phyloP scores from a whole-genome alignment of 83 land plant species.

The Thuja plicata region DNA sequence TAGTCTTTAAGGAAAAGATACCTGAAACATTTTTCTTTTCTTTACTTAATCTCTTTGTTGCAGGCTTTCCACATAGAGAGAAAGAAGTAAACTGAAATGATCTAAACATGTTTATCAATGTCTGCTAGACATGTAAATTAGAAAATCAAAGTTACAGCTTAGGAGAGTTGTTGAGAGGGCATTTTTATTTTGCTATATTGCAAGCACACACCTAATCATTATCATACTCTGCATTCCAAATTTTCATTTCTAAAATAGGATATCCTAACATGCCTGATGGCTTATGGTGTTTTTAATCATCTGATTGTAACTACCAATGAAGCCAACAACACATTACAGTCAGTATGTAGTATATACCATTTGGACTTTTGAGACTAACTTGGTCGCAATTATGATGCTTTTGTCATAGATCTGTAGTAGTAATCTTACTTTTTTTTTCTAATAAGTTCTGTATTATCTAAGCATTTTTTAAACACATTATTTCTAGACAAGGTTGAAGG shows the following conservation, averaged over 20 bases:
- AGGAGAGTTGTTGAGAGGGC: no score
- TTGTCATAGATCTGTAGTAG: background rate
- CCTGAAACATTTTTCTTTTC: background rate
- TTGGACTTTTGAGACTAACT: background rate
- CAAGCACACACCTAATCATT: background rate
- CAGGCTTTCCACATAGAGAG: background rate
- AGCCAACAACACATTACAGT: background rate
- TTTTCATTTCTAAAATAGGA: background rate
- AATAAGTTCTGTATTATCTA: background rate
- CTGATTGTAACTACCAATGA: background rate
- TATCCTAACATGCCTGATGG: background rate
- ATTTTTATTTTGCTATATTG: background rate
- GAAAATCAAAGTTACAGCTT: background rate
- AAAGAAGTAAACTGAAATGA: background rate
- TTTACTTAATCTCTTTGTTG: background rate
- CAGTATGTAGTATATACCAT: background rate
- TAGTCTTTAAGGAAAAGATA: background rate
- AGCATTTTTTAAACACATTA: background rate
- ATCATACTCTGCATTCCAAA: background rate
- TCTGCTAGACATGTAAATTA: background rate
- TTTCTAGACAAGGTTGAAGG: slow-evolving; percentile 70
- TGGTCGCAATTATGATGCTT: background rate
- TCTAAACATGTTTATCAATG: background rate
- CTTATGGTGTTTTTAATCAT: background rate
- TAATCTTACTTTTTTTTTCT: background rate